Evolutionary conservation across 192 early-diverging fungal species (phyloP), one percentile per base, ranked within the genome.

Genomic region (Chytriomyces sp.): DNA sequence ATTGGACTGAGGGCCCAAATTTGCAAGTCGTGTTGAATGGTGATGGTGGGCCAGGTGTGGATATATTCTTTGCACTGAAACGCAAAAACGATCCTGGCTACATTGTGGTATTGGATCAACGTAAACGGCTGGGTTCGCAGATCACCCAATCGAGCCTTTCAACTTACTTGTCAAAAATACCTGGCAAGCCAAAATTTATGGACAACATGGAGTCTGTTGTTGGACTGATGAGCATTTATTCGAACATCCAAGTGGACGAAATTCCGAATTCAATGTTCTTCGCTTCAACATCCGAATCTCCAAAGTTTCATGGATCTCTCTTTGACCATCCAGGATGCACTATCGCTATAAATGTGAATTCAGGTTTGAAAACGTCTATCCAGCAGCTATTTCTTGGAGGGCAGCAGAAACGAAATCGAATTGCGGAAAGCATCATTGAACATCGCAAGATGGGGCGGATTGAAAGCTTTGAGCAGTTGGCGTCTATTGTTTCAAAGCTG

Each of bases 51-150:
- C 16, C 74, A 8, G 74, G 60, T 13, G 23, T 75, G 5, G 74
- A 75, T 24, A 75, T 75, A 65, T 75, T 69, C 74, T 75, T 75
- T 70, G 53, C 11, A 24, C 23, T 75, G 68, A 65, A 75, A 64
- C 67, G 74, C 23, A 24, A 8, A 65, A 66, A 75, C 45, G 8
- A 69, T 46, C 2, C 20, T 69, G 74, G 74, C 10, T 65, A 65
- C 48, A 64, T 64, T 65, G 13, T 75, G 13, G 59, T 75, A 13
- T 72, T 75, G 24, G 74, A 73, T 46, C 74, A 75, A 72, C 68
- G 74, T 10, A 75, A 75, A 43, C 72, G 72, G 0, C 46, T n/a
- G 9, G 69, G 69, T 11, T 70, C 69, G 28, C 50, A 70, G 4
- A 45, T 70, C 13, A 70, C 0, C 48, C 60, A 72, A 6, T 24